Base-by-base conservation (phyloP, 345 rosid species). In the Citropsis articulata region DNA sequence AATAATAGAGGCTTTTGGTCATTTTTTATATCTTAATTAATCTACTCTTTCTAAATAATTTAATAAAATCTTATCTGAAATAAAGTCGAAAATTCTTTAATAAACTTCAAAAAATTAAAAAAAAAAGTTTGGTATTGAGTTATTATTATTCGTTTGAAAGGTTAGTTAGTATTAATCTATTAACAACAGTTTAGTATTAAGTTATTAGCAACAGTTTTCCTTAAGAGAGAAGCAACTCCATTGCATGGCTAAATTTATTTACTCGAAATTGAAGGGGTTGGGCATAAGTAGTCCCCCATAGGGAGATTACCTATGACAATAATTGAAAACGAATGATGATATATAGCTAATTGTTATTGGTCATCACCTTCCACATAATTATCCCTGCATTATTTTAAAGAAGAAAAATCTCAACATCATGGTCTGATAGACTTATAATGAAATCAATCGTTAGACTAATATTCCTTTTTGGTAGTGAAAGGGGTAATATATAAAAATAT, bases 261-360 rank as follows among this genome's bases (percentile, higher is more conserved):
- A 53, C 22, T 74, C 19, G 38, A 18, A 64, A 28, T 28, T 21
- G 62, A 31, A 56, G 10, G 66, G 64, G 73, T 45, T 67, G 71
- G 53, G 38, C 7, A 10, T 48, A 42, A 42, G 9, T 56, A 56
- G 25, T 45, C 36, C 50, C 38, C 72, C 48, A 13, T 36, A 67
- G 71, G 81, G 45, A 72, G 75, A 25, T 61, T 67, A 67, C 78
- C 67, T 77, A 73, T 6, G 72, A 77, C 81, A 68, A 68, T 77
- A 77, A 77, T 81, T 53, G 71, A 57, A 62, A 67, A 16, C 70
- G 59, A 77, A 77, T 68, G 66, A 77, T 81, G 78, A 73, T 69
- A 12, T 45, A 45, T 13, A 53, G 66, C 60, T 33, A 70, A 77
- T 66, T 50, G 21, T 22, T 71, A 76, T 71, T 71, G 83, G 73